Percentiles rank a stretch among this genome's conserved stretches.
These are phyloP conservation scores for Sclerotinia minor DNA, from an alignment of 2,329 filamentous ascomycete genomes.

Conservation along the genomic window DNA sequence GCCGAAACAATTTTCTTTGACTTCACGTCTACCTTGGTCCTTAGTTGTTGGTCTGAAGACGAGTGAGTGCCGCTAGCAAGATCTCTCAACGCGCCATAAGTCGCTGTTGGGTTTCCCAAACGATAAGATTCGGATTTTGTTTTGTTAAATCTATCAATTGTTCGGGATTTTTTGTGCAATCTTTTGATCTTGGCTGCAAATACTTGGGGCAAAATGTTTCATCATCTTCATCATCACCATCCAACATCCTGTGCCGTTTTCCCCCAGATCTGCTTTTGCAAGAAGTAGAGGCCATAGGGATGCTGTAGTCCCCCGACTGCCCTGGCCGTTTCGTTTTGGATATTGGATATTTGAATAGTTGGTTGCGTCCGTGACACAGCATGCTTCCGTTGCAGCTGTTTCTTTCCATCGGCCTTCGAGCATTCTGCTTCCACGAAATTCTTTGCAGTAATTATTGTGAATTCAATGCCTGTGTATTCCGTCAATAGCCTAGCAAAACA, in stretches of 20 bases:
- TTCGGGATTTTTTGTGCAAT: neutral
- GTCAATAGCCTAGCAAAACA: slow-evolving; percentile 2
- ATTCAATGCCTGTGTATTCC: slow-evolving; percentile 9
- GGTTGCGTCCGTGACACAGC: neutral
- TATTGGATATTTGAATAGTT: neutral
- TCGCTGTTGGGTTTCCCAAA: neutral
- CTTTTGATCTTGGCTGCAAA: slow-evolving; percentile 6
- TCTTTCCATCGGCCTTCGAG: slow-evolving; percentile 9
- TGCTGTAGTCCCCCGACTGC: neutral
- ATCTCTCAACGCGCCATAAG: too few species aligned
- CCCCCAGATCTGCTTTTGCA: neutral
- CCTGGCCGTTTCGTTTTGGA: neutral
- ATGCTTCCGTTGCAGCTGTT: neutral
- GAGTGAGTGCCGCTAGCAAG: neutral
- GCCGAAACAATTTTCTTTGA: neutral
- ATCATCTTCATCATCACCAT: neutral
- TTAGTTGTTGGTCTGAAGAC: neutral
- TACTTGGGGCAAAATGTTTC: neutral
- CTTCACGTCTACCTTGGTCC: neutral
- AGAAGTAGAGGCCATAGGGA: neutral
- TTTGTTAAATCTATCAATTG: neutral
- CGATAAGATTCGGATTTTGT: neutral
- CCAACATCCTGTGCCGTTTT: slow-evolving; percentile 5
- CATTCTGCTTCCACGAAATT: slow-evolving; percentile 12
- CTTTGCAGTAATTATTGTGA: slow-evolving; percentile 1